Conservation (phyloP, 345 rosid species). For the Acer negundo region DNA sequence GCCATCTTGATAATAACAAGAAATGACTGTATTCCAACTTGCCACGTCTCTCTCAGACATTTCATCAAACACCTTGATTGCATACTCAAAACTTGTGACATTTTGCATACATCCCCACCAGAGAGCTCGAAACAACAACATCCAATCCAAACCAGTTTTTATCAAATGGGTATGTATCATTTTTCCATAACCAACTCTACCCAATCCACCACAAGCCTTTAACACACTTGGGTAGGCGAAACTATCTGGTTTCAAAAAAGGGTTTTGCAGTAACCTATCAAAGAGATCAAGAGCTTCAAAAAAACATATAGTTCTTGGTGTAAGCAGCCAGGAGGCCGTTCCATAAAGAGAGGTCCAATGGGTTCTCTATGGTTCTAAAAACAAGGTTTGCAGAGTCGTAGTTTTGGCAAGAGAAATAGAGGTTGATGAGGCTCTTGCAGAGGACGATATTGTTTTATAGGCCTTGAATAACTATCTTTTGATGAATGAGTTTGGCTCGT, state of each 20-base stretch:
- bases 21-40: conserved; percentile 69
- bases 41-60: conserved; percentile 70
- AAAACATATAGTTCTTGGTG: conserved; percentile 51
- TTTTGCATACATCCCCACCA: conserved; percentile 55
- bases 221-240: conserved; percentile 66
- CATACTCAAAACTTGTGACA: conserved; percentile 38
- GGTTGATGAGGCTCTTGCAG: conserved; percentile 54
- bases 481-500: conserved; percentile 55
- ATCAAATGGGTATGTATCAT: conserved; percentile 53
- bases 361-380: conserved; percentile 33
- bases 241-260: conserved; percentile 48
- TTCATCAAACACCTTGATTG: conserved; percentile 61
- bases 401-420: conserved; percentile 54
- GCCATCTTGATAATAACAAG: conserved; percentile 69
- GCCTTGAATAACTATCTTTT: conserved; percentile 50
- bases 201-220: conserved; percentile 61
- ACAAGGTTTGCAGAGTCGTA: conserved; percentile 47
- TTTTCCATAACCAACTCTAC: conserved; percentile 46
- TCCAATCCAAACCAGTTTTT: conserved; percentile 50
- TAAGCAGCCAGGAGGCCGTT: conserved; percentile 60
- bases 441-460: conserved; percentile 42
- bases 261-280: conserved; percentile 33
- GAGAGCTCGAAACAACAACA: conserved; percentile 60
- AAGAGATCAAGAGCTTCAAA: conserved; percentile 52
- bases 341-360: conserved; percentile 56